phyloP scores from a whole-genome alignment of 495 filamentous ascomycete genomes.

The Aspergillus sparsus region DNA sequence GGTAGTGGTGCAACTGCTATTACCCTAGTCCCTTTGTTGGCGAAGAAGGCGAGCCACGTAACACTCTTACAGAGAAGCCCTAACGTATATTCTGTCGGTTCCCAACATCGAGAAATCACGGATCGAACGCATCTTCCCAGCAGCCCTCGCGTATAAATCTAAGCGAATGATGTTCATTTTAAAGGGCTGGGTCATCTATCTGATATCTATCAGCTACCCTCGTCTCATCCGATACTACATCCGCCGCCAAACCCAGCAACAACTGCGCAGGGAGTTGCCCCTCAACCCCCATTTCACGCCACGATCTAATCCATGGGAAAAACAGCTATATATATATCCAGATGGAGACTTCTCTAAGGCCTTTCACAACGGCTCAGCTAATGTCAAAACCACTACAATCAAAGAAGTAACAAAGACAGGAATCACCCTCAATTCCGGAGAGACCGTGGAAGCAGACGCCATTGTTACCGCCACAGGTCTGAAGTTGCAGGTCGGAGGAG shows the following conservation, averaged over 20 bases:
- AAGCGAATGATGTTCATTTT: not conserved
- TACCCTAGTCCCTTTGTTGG: not conserved
- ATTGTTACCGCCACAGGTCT: not conserved
- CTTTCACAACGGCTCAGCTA: not conserved
- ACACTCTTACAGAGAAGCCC: not conserved
- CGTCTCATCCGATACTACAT: too few species aligned
- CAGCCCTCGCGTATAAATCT: not conserved
- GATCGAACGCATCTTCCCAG: too few species aligned
- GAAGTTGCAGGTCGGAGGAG: not conserved
- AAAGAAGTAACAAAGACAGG: not conserved
- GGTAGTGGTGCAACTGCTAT: not conserved
- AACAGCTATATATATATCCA: not conserved
- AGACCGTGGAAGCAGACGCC: not conserved
- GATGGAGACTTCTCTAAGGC: not conserved
- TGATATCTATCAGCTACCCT: too few species aligned
- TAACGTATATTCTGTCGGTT: not conserved
- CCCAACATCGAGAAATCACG: too few species aligned
- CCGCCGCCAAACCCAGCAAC: not conserved
- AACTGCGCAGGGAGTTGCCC: not conserved
- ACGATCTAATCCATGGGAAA: not conserved
- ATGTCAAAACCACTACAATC: not conserved
- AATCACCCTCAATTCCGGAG: not conserved
- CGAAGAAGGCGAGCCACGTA: not conserved
- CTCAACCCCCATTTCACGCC: not conserved
- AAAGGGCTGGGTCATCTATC: not conserved